phyloP scores from a whole-genome alignment of 2,329 filamentous ascomycete genomes.

The Pseudocercospora macadamiae region DNA sequence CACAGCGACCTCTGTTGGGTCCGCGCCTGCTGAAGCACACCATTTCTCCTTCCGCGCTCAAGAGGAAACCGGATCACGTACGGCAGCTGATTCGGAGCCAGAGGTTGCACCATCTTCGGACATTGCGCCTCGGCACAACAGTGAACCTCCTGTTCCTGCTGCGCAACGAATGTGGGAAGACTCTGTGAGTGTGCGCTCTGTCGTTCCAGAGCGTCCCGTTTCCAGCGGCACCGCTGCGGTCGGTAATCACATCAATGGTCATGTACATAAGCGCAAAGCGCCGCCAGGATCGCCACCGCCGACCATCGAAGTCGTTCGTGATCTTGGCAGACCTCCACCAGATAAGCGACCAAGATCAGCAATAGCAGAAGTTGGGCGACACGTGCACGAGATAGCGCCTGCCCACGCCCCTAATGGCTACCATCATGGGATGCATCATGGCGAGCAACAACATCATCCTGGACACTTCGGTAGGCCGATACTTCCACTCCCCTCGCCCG shows the following conservation, averaged over 20 bases:
- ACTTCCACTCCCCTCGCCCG: background rate
- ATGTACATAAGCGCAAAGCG: constrained; percentile 4
- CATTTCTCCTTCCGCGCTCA: background rate
- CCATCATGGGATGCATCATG: background rate
- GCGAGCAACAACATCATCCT: background rate
- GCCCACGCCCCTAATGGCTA: background rate
- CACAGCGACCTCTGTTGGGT: background rate
- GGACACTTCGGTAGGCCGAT: background rate
- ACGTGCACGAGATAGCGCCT: background rate
- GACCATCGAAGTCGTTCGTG: constrained; percentile 1
- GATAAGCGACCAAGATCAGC: constrained; percentile 3
- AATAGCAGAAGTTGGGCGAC: background rate
- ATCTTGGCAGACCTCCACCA: background rate
- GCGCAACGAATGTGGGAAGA: background rate
- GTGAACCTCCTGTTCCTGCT: background rate
- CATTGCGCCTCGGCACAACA: background rate
- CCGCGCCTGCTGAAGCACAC: constrained; percentile 1
- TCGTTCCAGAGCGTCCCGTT: background rate
- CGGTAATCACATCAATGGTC: background rate
- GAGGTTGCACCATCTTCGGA: background rate
- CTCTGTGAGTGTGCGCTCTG: background rate
- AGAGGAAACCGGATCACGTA: background rate
- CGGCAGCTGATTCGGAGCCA: background rate
- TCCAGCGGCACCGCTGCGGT: background rate
- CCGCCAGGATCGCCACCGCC: background rate